phyloP scores from a whole-genome alignment of 257 asterid genomes.

The Euphrasia confusa region DNA sequence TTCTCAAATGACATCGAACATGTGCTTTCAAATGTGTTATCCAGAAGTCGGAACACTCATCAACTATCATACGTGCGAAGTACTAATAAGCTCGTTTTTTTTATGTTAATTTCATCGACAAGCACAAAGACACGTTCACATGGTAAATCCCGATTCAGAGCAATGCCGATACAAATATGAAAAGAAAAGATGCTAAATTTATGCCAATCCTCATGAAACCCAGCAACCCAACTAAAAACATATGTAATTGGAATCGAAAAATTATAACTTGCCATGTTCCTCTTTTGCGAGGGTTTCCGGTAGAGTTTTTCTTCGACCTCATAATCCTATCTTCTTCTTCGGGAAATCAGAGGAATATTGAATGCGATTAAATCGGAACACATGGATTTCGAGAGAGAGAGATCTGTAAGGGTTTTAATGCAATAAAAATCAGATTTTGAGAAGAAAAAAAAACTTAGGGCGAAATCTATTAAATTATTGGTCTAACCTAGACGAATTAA shows the following conservation, averaged over 20 bases:
- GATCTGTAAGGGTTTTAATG: conserved; percentile 4
- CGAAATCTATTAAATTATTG: too few species aligned
- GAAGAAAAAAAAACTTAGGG: too few species aligned
- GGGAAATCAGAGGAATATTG: background rate
- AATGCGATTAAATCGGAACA: conserved; percentile 14
- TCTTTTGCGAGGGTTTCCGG: conserved; percentile 15
- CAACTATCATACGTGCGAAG: conserved; percentile 8
- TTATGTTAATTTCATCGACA: background rate
- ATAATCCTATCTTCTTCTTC: conserved; percentile 17
- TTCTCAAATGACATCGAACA: conserved; percentile 20
- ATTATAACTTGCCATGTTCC: conserved; percentile 36
- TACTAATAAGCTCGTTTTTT: background rate
- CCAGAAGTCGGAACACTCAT: conserved; percentile 3
- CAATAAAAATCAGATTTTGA: conserved; percentile 13
- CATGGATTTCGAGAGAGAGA: conserved; percentile 14
- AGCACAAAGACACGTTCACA: background rate
- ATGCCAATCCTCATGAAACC: conserved; percentile 21
- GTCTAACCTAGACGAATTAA: too few species aligned
- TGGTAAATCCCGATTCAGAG: too few species aligned
- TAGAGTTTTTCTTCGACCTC: conserved; percentile 28
- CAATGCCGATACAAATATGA: background rate
- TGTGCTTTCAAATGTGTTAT: background rate
- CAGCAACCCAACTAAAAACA: conserved; percentile 11
- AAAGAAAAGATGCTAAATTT: background rate
- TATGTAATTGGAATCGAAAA: conserved; percentile 6